phyloP scores from a whole-genome alignment of 176 grass and related monocot species.

The Stipa capillata region DNA sequence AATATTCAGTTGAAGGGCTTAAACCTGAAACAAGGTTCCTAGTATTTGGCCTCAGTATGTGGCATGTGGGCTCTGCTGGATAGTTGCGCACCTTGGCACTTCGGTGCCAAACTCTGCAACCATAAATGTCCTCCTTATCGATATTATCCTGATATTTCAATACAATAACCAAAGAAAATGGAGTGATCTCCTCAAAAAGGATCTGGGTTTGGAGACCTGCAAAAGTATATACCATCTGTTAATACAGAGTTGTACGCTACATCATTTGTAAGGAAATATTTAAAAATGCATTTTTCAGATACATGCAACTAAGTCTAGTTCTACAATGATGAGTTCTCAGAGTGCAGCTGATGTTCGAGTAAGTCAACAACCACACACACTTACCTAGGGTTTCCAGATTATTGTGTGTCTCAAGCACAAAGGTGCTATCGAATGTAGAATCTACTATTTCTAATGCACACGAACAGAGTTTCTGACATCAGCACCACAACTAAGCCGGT shows the following conservation, averaged over 20 bases:
- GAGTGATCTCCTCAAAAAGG: conserved; percentile 51
- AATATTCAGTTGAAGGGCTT: conserved; percentile 64
- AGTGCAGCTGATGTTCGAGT: neutral
- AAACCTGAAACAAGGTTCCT: conserved; percentile 57
- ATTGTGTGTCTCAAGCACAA: conserved; percentile 18
- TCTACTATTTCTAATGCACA: conserved; percentile 60
- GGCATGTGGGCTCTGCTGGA: conserved; percentile 55
- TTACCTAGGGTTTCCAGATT: conserved; percentile 33
- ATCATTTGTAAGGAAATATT: neutral
- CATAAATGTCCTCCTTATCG: conserved; percentile 48
- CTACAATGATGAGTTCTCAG: neutral
- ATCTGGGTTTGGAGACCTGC: conserved; percentile 47
- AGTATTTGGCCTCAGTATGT: conserved; percentile 53
- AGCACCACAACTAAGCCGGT: conserved; percentile 59
- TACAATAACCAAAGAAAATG: conserved; percentile 53
- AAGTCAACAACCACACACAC: neutral
- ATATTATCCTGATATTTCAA: conserved; percentile 39
- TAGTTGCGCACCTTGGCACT: conserved; percentile 39
- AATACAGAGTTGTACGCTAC: neutral
- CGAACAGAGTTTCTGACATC: conserved; percentile 86
- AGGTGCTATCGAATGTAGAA: conserved; percentile 31
- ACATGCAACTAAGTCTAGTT: neutral
- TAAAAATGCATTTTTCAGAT: neutral
- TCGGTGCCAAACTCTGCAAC: conserved; percentile 67
- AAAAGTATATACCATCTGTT: conserved; percentile 32